phyloP scores from a whole-genome alignment of 495 filamentous ascomycete species.

The Articulospora tetracladia region DNA sequence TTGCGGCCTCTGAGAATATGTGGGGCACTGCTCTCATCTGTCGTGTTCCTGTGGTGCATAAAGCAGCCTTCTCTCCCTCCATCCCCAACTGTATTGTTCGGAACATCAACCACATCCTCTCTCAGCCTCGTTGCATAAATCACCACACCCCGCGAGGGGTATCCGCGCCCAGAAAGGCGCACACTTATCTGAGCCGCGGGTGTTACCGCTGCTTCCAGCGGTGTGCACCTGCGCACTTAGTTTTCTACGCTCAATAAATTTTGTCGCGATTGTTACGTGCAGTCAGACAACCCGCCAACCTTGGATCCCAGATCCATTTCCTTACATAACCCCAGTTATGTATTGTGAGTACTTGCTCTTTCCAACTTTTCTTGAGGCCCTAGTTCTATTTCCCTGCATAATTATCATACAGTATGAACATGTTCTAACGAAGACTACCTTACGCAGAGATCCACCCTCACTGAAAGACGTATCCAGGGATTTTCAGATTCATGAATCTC shows the following conservation, averaged over 20 bases:
- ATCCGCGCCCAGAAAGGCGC: constrained; percentile 4
- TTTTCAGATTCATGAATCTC: not conserved
- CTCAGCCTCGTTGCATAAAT: no score
- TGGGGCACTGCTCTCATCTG: not conserved
- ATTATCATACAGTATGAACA: no score
- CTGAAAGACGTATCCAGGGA: constrained; percentile 16
- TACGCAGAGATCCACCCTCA: constrained; percentile 6
- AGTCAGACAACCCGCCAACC: not conserved
- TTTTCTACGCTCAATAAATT: constrained; percentile 6
- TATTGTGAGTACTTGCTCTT: constrained; percentile 2
- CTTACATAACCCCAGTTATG: constrained; percentile 1
- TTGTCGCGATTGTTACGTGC: constrained; percentile 6
- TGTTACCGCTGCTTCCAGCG: constrained; percentile 14
- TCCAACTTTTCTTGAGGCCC: no score
- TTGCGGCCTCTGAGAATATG: not conserved
- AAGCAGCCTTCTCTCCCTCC: no score
- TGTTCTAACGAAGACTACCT: no score
- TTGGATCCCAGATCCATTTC: constrained; percentile 7
- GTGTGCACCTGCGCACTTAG: constrained; percentile 11
- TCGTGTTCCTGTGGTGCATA: no score
- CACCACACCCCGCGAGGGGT: no score
- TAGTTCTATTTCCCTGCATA: no score
- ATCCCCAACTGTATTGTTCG: no score
- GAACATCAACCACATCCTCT: no score
- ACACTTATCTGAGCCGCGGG: constrained; percentile 4